Base-by-base conservation (phyloP, 805 yeast species). In the Candida rishiriensis region DNA sequence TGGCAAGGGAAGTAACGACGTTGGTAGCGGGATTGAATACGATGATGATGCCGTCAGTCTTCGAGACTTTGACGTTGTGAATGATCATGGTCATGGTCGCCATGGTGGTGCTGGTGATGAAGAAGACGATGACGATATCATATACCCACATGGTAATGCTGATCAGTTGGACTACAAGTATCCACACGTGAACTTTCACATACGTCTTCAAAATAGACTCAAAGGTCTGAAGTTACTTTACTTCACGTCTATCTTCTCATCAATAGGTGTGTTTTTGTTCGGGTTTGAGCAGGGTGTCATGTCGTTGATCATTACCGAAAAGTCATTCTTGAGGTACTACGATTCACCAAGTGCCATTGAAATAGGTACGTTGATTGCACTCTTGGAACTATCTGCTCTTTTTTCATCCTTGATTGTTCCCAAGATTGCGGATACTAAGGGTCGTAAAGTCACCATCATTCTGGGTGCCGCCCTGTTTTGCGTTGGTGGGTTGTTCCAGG, bases 331-430 rank as follows among this genome's bases (percentile, higher is more conserved):
- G 40, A 66, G 66, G 36, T 85, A 82, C 63, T 88, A 87, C 64
- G 58, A 79, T 52, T 60, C 85, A 43, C 96, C 96, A 2, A 67
- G 80, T 13, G 74, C 89, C 12, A 75, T 87, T 1, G 72, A 76
- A 49, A 76, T 87, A 31, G 96, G 96, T 11, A 76, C 90, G 5
- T 81, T 88, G 78, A 89, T 88, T 14, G 88, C 95, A 18, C 80
- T 88, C 44, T 69, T 88, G 44, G 96, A 88, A 63, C 70, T 88
- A 30, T 95, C 96, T 33, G 96, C 96, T 0, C 70, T 87, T 58
- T 63, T 84, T 3, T 77, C 89, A 10, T 83, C 95, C 5, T 67
- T 88, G 30, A 58, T 78, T 40, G 93, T 87, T 3, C 93, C 96
- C 2, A 69, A 76, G 47, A 65, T 88, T 13, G 85, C 89, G 39